phyloP scores from a whole-genome alignment of 768 basidiomycete species.

The Suillus lakei region DNA sequence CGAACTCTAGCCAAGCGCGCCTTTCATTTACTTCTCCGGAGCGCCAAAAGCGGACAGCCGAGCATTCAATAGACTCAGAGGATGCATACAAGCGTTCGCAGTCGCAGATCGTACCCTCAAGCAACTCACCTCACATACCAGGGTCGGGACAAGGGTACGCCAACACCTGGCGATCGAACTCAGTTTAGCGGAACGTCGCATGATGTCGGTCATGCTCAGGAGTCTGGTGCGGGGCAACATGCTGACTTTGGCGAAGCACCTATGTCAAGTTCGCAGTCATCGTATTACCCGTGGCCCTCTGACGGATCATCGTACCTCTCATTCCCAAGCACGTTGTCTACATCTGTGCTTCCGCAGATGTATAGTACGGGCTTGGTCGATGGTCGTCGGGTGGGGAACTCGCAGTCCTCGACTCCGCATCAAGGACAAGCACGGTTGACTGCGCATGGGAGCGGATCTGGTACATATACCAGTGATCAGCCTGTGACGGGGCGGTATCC shows the following conservation, averaged over 20 bases:
- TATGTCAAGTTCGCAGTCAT: conserved; percentile 22
- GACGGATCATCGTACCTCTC: conserved; percentile 38
- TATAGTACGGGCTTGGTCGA: conserved; percentile 76
- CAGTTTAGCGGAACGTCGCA: conserved; percentile 17
- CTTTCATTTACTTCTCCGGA: conserved; percentile 26
- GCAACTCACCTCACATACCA: conserved; percentile 5
- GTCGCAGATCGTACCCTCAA: conserved; percentile 15
- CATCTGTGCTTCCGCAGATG: conserved; percentile 73
- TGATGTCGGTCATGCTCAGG: conserved; percentile 3
- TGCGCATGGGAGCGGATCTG: conserved; percentile 19
- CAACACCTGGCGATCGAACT: conserved; percentile 35
- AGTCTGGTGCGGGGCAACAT: conserved; percentile 8
- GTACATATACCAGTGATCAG: conserved; percentile 21
- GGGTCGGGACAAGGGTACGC: conserved; percentile 26
- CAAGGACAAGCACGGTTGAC: conserved; percentile 22
- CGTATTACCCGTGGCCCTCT: conserved; percentile 55
- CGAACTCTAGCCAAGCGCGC: not conserved
- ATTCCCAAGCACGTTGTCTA: conserved; percentile 57
- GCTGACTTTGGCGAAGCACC: conserved; percentile 13
- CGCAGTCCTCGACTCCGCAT: conserved; percentile 18
- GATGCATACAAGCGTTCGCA: conserved; percentile 30
- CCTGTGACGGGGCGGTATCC: conserved; percentile 43
- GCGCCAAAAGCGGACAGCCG: conserved; percentile 64
- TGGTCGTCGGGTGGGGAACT: conserved; percentile 40
- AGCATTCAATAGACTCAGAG: conserved; percentile 49